Conservation (phyloP, 2,329 filamentous ascomycete species). For the Ramularia endophylla region DNA sequence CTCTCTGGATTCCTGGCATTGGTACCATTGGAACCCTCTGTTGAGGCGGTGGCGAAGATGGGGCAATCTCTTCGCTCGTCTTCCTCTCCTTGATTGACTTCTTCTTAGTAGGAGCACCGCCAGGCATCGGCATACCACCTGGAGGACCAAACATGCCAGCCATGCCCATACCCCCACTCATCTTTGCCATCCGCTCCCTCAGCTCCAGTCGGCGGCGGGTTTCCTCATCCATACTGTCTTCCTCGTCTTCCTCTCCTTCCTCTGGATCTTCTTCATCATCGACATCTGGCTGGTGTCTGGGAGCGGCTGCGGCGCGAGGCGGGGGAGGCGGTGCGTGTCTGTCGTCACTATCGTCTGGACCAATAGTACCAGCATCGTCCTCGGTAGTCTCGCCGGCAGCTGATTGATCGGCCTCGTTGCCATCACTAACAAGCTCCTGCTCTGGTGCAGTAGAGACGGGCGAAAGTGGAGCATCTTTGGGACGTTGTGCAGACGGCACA, state of each 20-base stretch:
- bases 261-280: constrained; percentile 46
- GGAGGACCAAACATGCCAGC: constrained; percentile 82
- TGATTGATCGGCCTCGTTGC: constrained; percentile 61
- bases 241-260: constrained; percentile 63
- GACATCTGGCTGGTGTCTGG: constrained; percentile 39
- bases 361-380: constrained; percentile 56
- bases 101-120: constrained; percentile 43
- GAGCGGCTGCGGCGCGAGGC: constrained; percentile 33
- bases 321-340: constrained; percentile 40
- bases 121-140: constrained; percentile 58
- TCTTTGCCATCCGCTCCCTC: constrained; percentile 93
- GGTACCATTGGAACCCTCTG: constrained; percentile 52
- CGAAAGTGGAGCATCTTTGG: constrained; percentile 34
- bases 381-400: constrained; percentile 57
- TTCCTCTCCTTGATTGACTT: constrained; percentile 38
- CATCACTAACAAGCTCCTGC: constrained; percentile 54
- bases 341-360: constrained; percentile 70
- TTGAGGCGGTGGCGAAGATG: constrained; percentile 15
- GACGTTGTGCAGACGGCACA: constrained; percentile 31
- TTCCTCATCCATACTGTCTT: constrained; percentile 84
- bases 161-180: constrained; percentile 98
- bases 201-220: constrained; percentile 78
- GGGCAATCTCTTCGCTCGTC: constrained; percentile 31
- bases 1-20: constrained; percentile 55
- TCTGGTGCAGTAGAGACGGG: constrained; percentile 32